phyloP scores from a whole-genome alignment of 257 asterid genomes.

The Forsythia suspensa region DNA sequence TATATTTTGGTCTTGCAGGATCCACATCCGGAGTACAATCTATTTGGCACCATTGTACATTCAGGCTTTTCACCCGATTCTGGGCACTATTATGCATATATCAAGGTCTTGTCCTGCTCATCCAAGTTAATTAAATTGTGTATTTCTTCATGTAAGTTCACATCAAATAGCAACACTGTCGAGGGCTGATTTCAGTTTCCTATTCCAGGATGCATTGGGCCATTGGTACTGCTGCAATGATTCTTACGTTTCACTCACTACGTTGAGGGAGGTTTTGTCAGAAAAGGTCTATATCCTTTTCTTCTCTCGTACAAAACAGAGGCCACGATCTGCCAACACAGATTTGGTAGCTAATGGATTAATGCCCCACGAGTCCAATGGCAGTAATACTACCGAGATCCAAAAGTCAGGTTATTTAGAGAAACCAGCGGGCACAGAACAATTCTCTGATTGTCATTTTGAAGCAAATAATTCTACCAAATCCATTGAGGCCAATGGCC shows the following conservation, averaged over 20 bases:
- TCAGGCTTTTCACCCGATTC: slow-evolving; percentile 97
- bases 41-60: slow-evolving; percentile 93
- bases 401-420: slow-evolving; percentile 40
- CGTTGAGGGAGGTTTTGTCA: slow-evolving; percentile 82
- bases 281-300: slow-evolving; percentile 92
- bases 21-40: slow-evolving; percentile 79
- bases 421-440: slow-evolving; percentile 31
- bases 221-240: slow-evolving; percentile 98
- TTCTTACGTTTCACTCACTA: slow-evolving; percentile 69
- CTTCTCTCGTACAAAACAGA: slow-evolving; percentile 86
- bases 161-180: slow-evolving; percentile 1
- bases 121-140: slow-evolving; percentile 16
- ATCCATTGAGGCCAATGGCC: slow-evolving; percentile 31
- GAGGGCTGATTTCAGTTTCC: slow-evolving; percentile 19
- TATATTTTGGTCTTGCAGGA: slow-evolving; percentile 59
- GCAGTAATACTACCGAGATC: slow-evolving; percentile 37
- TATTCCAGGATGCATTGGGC: slow-evolving; percentile 75
- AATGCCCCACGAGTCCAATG: slow-evolving; percentile 57
- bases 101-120: slow-evolving; percentile 59
- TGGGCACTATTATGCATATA: slow-evolving; percentile 97
- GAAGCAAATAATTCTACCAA: slow-evolving; percentile 31
- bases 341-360: slow-evolving; percentile 58
- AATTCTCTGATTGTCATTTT: slow-evolving; percentile 32
- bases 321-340: slow-evolving; percentile 49
- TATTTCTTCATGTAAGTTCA: slow-evolving; percentile 12